Base-by-base conservation (phyloP, 768 basidiomycete species). In the Amanita rubescens region DNA sequence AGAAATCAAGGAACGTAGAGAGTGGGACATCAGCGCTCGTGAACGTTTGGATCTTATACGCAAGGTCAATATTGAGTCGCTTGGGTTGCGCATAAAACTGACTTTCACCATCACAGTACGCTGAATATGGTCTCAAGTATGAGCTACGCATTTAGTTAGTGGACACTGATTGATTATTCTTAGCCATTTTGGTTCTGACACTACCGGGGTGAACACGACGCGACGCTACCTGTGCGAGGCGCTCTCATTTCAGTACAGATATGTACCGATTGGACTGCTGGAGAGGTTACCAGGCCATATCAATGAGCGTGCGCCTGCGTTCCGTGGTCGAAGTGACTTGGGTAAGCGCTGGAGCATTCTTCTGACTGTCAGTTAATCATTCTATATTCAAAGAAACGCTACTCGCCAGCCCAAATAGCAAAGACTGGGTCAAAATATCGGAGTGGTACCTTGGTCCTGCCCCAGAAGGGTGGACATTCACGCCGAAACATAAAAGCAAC, bases 401-500 rank as follows among this genome's bases (percentile, higher is more conserved):
- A 5, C 74, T 95, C 5, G 82, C 90, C 3, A 92, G 90, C 60
- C 74, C 77, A 2, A 79, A 90, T 62, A 85, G 87, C 63, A 72
- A 75, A 35, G 90, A 94, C 63, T 95, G 94, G 94, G 87, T 94
- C 38, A 90, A 84, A 71, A 84, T 99, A 43, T 88, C 89, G 1
- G 91, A 94, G 69, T 94, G 95, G 88, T 96, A 96, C 71, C 71
- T 97, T 22, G 95, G 94, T 1, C 86, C 86, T 53, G 79, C 82
- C 1, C 94, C 91, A 1, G 88, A 89, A 55, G 72, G 79, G 3
- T 95, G 90, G 84, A 70, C 71, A 6, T 98, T 96, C 69, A 82
- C 81, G 12, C 93, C 94, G 1, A 98, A 96, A 68, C 94, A 98
- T 70, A 94, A 91, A 70, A 94, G 90, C 58, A 97, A 96, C 65